Evolutionary conservation across 345 rosid species (phyloP), one percentile per base, ranked within the genome.

Genomic region (Garcia nutans): DNA sequence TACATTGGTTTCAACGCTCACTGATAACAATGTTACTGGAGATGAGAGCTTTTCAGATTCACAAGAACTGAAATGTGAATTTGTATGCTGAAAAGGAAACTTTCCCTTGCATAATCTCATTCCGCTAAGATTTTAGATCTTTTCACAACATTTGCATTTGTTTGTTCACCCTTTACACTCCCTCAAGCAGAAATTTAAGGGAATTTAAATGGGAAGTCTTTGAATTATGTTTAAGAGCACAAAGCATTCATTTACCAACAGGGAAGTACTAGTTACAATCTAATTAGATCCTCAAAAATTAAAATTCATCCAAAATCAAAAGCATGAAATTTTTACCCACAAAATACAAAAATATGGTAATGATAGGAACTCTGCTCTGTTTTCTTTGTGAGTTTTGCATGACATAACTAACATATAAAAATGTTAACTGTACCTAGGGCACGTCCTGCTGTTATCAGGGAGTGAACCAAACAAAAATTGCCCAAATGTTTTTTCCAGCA

Each of bases 401-500:
- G 23, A 11, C 23, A 57, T 19, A 57, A 54, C 42, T 31, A 65
- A 37, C 20, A 28, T 8, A 37, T 37, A 37, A 37, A 33, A 37
- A 6, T 37, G 41, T 37, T 37, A 37, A 37, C 41, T 3, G 6
- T 83, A 93, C 99, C 93, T 89, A 44, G 99, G 98, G 84, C 99
- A 96, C 1, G 85, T 79, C 87, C 91, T 90, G 57, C 76, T 85
- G 50, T 89, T 85, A 86, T 86, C 82, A 73, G 93, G 94, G 64
- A 93, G 87, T 78, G 91, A 90, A 84, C 93, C 85, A 84, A 96
- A 96, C 89, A 96, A 85, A 82, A 86, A 82, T 73, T 85, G 85
- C 22, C 87, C 93, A 78, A 89, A 93, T 82, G 78, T 89, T 78
- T 86, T 93, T 88, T 90, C 99, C 81, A 96, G 79, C 97, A 96